phyloP scores from a whole-genome alignment of 1,139 yeast species.

The Geotrichum reessii region DNA sequence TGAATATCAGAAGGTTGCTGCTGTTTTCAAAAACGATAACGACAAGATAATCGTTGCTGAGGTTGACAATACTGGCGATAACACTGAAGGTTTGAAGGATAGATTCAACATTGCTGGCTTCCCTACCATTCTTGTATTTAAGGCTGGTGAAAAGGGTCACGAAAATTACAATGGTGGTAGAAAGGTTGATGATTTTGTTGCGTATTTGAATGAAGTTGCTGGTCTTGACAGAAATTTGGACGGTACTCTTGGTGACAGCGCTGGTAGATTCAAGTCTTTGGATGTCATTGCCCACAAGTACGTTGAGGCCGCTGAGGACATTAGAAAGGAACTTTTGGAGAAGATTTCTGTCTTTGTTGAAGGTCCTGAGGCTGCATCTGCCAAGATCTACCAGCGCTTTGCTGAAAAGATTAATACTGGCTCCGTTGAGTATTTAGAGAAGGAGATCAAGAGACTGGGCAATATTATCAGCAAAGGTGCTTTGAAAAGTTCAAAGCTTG shows the following conservation, averaged over 20 bases:
- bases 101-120: slow-evolving; percentile 44
- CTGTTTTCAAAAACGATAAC: slow-evolving; percentile 41
- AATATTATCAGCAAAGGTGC: slow-evolving; percentile 42
- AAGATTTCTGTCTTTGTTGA: slow-evolving; percentile 26
- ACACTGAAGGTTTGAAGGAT: slow-evolving; percentile 40
- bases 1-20: slow-evolving; percentile 54
- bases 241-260: slow-evolving; percentile 48
- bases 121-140: slow-evolving; percentile 53
- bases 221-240: slow-evolving; percentile 49
- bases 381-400: slow-evolving; percentile 47
- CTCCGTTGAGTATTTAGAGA: slow-evolving; percentile 43
- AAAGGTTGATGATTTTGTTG: slow-evolving; percentile 42
- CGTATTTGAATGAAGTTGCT: slow-evolving; percentile 47
- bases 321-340: slow-evolving; percentile 11
- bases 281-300: slow-evolving; percentile 33
- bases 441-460: slow-evolving; percentile 50
- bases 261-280: slow-evolving; percentile 50
- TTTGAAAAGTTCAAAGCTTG: slow-evolving; percentile 33
- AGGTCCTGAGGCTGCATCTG: slow-evolving; percentile 21
- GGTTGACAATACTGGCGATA: slow-evolving; percentile 46
- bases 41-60: slow-evolving; percentile 46
- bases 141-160: slow-evolving; percentile 38
- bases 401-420: slow-evolving; percentile 47
- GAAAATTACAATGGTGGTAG: slow-evolving; percentile 45
- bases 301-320: slow-evolving; percentile 16